These are phyloP conservation scores for Aspergillus udagawae DNA, from an alignment of 2,329 filamentous ascomycete species.

Conservation along the genomic window DNA sequence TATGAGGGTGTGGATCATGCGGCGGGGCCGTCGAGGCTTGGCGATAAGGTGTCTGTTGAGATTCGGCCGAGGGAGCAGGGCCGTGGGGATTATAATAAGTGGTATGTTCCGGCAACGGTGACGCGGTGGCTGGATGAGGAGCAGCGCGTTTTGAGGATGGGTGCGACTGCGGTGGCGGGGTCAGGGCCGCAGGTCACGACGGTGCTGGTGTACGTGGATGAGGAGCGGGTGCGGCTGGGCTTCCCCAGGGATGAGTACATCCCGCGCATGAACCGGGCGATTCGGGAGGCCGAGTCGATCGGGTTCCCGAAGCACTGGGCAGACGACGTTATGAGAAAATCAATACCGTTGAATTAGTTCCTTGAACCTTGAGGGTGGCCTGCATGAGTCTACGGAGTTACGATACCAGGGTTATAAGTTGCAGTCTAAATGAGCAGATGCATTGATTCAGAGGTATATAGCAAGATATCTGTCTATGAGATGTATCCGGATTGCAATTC, in stretches of 20 bases:
- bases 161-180: slow-evolving; percentile 8
- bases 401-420: neutral
- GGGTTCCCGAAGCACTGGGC: slow-evolving; percentile 35
- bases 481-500: neutral
- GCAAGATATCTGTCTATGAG: neutral
- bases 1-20: slow-evolving; percentile 35
- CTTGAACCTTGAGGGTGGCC: neutral
- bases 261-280: slow-evolving; percentile 41
- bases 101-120: slow-evolving; percentile 30
- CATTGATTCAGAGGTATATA: neutral
- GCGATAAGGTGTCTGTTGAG: slow-evolving; percentile 7
- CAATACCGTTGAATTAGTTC: slow-evolving; percentile 25
- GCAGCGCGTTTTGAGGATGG: slow-evolving; percentile 5
- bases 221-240: slow-evolving; percentile 29
- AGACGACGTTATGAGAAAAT: slow-evolving; percentile 36
- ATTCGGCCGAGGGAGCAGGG: slow-evolving; percentile 32
- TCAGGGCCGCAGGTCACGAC: slow-evolving; percentile 12
- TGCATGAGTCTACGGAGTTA: neutral
- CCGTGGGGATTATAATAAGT: slow-evolving; percentile 35
- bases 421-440: neutral
- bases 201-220: slow-evolving; percentile 42
- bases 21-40: slow-evolving; percentile 8
- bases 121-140: slow-evolving; percentile 28
- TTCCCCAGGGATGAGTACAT: slow-evolving; percentile 38
- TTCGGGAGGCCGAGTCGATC: slow-evolving; percentile 33